phyloP scores from a whole-genome alignment of 768 basidiomycete genomes.

The Kwoniella sp. region DNA sequence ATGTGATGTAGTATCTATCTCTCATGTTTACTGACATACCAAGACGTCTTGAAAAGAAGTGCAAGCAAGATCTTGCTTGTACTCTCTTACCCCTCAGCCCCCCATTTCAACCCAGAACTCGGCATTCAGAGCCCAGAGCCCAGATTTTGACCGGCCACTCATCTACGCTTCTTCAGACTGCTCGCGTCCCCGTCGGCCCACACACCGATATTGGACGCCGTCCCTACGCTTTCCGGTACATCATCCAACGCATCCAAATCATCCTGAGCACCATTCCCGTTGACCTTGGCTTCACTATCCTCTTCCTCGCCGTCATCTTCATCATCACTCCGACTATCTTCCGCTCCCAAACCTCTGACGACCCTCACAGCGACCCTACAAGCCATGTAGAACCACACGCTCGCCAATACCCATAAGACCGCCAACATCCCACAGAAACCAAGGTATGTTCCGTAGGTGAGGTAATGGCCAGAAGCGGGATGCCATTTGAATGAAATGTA shows the following conservation, averaged over 20 bases:
- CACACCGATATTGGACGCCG: not conserved
- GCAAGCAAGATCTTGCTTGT: no score
- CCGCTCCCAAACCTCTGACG: conserved; percentile 70
- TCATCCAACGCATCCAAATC: conserved; percentile 9
- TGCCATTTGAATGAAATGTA: conserved; percentile 65
- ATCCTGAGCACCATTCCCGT: not conserved
- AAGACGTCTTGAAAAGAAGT: no score
- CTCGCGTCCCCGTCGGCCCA: not conserved
- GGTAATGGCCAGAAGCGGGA: conserved; percentile 63
- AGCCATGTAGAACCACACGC: conserved; percentile 87
- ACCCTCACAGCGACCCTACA: conserved; percentile 80
- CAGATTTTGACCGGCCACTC: no score
- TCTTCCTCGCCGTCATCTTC: conserved; percentile 34
- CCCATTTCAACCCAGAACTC: no score
- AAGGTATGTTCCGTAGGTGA: conserved; percentile 59
- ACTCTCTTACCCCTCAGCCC: no score
- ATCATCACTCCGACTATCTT: conserved; percentile 78
- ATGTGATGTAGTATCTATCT: no score
- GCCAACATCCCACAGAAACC: conserved; percentile 60
- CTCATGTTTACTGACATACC: no score
- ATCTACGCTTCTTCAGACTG: conserved; percentile 6
- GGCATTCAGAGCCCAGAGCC: no score
- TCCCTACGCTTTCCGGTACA: conserved; percentile 15
- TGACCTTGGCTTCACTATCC: not conserved
- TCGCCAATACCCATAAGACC: conserved; percentile 58